These are phyloP conservation scores for Diaporthe sp. DNA, from an alignment of 2,329 filamentous ascomycete species.

Conservation along the genomic window DNA sequence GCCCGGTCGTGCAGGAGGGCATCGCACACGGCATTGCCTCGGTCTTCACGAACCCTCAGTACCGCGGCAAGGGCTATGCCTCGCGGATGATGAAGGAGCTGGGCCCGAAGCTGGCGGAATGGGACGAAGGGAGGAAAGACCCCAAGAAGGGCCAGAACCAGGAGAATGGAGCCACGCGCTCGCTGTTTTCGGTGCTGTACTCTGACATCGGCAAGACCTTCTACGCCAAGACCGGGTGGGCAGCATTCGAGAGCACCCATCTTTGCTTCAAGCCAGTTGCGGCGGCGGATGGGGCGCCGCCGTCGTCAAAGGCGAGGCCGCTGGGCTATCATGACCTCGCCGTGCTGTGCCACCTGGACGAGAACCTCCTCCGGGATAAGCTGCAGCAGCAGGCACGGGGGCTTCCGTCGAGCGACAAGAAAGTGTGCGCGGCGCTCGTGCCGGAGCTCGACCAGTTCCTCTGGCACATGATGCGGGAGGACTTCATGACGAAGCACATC, in stretches of 20 bases:
- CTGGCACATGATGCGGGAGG: slow-evolving; percentile 87
- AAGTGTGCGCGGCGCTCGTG: slow-evolving; percentile 70
- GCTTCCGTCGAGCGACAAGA: slow-evolving; percentile 48
- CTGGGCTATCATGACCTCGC: slow-evolving; percentile 73
- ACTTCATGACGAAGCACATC: slow-evolving; percentile 78
- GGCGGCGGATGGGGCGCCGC: slow-evolving; percentile 37
- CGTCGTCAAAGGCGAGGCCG: slow-evolving; percentile 46
- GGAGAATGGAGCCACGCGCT: slow-evolving; percentile 51
- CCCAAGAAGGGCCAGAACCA: slow-evolving; percentile 41
- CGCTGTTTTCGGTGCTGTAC: slow-evolving; percentile 82
- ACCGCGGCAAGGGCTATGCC: slow-evolving; percentile 81
- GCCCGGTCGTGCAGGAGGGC: slow-evolving; percentile 61
- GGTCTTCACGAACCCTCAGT: slow-evolving; percentile 79
- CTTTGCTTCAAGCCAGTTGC: slow-evolving; percentile 68
- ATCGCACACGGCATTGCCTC: slow-evolving; percentile 81
- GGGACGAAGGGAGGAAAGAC: slow-evolving; percentile 42
- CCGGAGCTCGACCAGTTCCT: slow-evolving; percentile 75
- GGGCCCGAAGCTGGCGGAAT: slow-evolving; percentile 55
- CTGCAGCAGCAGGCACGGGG: slow-evolving; percentile 52
- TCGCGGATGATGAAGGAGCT: slow-evolving; percentile 80
- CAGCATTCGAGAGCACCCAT: slow-evolving; percentile 79
- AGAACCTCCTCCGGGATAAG: slow-evolving; percentile 67
- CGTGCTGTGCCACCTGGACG: slow-evolving; percentile 73
- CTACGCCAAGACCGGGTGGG: slow-evolving; percentile 84
- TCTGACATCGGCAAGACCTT: slow-evolving; percentile 89